phyloP scores from a whole-genome alignment of 768 basidiomycete species.

The Xerocomellus amylosporus region DNA sequence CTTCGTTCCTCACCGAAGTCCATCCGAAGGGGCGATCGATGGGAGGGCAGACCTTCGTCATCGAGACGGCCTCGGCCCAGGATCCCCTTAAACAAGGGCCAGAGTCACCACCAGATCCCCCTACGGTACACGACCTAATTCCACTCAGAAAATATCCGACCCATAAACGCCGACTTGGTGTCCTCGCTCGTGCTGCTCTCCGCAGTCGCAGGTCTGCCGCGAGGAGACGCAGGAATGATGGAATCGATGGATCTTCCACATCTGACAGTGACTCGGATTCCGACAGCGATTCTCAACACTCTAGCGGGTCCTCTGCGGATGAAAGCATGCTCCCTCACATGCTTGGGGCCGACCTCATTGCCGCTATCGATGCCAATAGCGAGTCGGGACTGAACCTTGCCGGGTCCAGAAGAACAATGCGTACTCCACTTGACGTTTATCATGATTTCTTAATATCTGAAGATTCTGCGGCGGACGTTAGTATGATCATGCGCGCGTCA shows the following conservation, averaged over 20 bases:
- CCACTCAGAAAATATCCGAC: neutral
- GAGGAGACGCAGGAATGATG: neutral
- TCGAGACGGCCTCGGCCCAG: neutral
- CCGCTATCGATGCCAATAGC: slow-evolving; percentile 28
- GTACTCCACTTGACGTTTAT: neutral
- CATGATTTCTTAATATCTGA: slow-evolving; percentile 13
- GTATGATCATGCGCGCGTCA: slow-evolving; percentile 21
- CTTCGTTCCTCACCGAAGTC: slow-evolving; percentile 1
- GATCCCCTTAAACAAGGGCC: neutral
- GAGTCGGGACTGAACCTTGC: slow-evolving; percentile 21
- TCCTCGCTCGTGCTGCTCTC: slow-evolving; percentile 21
- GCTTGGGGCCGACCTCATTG: slow-evolving; percentile 27
- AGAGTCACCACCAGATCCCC: neutral
- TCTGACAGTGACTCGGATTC: slow-evolving; percentile 18
- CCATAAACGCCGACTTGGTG: slow-evolving; percentile 11
- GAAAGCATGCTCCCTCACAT: slow-evolving; percentile 24
- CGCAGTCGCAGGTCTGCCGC: slow-evolving; percentile 15
- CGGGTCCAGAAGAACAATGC: neutral
- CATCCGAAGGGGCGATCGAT: neutral
- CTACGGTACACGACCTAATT: neutral
- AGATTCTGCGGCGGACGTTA: slow-evolving; percentile 20
- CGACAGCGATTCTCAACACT: slow-evolving; percentile 20
- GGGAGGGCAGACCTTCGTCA: neutral
- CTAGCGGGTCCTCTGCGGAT: slow-evolving; percentile 20
- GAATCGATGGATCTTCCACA: slow-evolving; percentile 3